Conservation (phyloP, 768 basidiomycete species). For the Cyclocybe aegerita region DNA sequence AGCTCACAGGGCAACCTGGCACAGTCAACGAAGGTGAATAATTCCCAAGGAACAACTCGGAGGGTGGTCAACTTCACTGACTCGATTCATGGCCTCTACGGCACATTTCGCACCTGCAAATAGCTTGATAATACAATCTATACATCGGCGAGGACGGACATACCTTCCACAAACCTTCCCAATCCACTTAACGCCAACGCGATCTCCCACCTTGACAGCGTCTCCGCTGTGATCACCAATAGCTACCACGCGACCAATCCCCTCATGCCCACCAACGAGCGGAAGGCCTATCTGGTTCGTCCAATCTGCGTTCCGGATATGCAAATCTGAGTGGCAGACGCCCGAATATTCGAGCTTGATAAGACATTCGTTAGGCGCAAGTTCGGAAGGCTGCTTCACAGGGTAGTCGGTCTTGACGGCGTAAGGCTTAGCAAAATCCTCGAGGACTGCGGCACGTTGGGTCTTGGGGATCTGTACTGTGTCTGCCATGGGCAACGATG, state of each 20-base stretch:
- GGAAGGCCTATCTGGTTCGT: conserved; percentile 48
- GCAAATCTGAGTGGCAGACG: conserved; percentile 75
- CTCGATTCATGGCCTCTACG: conserved; percentile 58
- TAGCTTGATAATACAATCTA: too few species aligned
- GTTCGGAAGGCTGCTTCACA: conserved; percentile 55
- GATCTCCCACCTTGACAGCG: conserved; percentile 66
- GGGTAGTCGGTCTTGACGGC: conserved; percentile 42
- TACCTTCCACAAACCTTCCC: conserved; percentile 36
- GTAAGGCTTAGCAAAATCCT: conserved; percentile 26
- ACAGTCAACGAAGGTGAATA: not conserved
- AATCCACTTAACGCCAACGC: conserved; percentile 81
- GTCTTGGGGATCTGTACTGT: conserved; percentile 27
- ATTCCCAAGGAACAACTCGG: not conserved
- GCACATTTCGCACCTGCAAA: conserved; percentile 64
- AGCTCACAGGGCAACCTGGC: conserved; percentile 43
- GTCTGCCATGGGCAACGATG: not conserved
- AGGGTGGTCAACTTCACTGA: conserved; percentile 6
- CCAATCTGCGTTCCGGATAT: conserved; percentile 71
- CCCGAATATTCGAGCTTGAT: conserved; percentile 67
- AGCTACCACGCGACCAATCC: conserved; percentile 75
- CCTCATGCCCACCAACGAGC: conserved; percentile 78
- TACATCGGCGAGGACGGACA: not conserved
- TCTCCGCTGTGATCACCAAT: conserved; percentile 59
- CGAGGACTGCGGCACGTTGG: conserved; percentile 37
- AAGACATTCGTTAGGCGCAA: conserved; percentile 65